Conservation (phyloP, 495 filamentous ascomycete species). For the Aspergillus funiculosus region DNA sequence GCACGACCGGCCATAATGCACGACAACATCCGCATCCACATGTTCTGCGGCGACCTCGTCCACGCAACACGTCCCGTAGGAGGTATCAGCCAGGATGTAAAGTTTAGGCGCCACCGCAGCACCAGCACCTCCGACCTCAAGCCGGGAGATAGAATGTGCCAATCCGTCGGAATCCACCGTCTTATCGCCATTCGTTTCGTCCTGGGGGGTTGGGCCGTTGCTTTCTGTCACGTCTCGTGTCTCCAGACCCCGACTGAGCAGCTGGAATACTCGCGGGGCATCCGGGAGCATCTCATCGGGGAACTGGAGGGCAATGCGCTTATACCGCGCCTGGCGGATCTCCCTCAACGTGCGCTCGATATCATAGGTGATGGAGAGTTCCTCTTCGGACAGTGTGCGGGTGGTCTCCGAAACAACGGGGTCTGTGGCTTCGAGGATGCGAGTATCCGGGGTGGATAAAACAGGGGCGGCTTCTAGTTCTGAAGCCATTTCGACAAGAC, state of each 20-base stretch:
- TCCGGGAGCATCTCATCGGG: constrained; percentile 87
- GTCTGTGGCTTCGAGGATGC: constrained; percentile 58
- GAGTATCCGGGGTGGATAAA: constrained; percentile 81
- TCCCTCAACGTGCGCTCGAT: constrained; percentile 74
- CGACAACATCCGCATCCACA: constrained; percentile 79
- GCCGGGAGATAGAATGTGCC: constrained; percentile 25
- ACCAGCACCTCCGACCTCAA: constrained; percentile 29
- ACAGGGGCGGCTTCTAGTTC: constrained; percentile 57
- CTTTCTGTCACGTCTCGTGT: constrained; percentile 19
- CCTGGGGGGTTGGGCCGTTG: constrained; percentile 11
- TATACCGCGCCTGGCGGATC: constrained; percentile 63
- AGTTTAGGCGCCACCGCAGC: constrained; percentile 46
- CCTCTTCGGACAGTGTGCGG: constrained; percentile 54
- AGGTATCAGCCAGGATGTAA: constrained; percentile 91
- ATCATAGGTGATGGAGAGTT: constrained; percentile 76
- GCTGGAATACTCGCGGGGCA: constrained; percentile 71
- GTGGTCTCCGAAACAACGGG: constrained; percentile 28
- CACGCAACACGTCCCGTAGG: constrained; percentile 94
- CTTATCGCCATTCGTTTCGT: constrained; percentile 7
- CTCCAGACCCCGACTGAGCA: constrained; percentile 57
- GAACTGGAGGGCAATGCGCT: constrained; percentile 83
- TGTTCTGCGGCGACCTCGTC: constrained; percentile 97
- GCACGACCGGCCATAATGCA: constrained; percentile 92
- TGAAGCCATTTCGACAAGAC: constrained; percentile 22
- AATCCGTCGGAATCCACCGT: constrained; percentile 21